Conservation (phyloP, 805 yeast species). For the Clavispora santaluciae region DNA sequence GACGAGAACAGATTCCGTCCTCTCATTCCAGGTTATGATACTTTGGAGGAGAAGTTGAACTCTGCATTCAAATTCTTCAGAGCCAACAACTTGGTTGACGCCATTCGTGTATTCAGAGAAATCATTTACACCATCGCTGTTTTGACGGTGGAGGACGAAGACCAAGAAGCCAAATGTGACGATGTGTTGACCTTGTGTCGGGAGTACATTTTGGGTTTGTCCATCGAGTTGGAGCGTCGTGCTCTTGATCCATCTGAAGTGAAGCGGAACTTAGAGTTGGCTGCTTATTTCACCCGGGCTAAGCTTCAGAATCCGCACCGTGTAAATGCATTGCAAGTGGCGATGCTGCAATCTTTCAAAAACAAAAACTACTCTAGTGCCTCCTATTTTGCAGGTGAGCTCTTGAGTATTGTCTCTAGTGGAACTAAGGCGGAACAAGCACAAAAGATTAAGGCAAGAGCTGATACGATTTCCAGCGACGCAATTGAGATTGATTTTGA, state of each 20-base stretch:
- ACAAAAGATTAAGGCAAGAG: slow-evolving; percentile 68
- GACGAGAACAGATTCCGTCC: slow-evolving; percentile 51
- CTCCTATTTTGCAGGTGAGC: slow-evolving; percentile 82
- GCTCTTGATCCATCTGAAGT: slow-evolving; percentile 62
- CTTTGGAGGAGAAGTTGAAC: slow-evolving; percentile 54
- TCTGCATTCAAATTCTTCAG: slow-evolving; percentile 81
- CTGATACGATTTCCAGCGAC: slow-evolving; percentile 79
- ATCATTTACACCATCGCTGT: slow-evolving; percentile 74
- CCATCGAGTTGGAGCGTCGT: slow-evolving; percentile 89
- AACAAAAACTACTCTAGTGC: slow-evolving; percentile 86
- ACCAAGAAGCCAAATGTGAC: slow-evolving; percentile 70
- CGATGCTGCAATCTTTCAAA: slow-evolving; percentile 89
- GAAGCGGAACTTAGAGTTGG: slow-evolving; percentile 87
- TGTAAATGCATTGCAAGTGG: slow-evolving; percentile 86
- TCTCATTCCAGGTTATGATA: slow-evolving; percentile 66
- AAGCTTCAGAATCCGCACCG: slow-evolving; percentile 79
- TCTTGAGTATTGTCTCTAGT: slow-evolving; percentile 59
- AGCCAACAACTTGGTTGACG: slow-evolving; percentile 75
- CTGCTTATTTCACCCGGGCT: slow-evolving; percentile 90
- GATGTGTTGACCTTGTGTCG: slow-evolving; percentile 71
- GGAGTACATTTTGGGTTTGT: slow-evolving; percentile 87
- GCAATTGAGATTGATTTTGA: slow-evolving; percentile 89
- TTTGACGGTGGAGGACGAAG: slow-evolving; percentile 64
- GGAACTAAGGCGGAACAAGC: slow-evolving; percentile 91
- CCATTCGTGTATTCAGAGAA: slow-evolving; percentile 73